Evolutionary conservation across 768 basidiomycete species (phyloP).

Genomic region (Tulasnella sp.): DNA sequence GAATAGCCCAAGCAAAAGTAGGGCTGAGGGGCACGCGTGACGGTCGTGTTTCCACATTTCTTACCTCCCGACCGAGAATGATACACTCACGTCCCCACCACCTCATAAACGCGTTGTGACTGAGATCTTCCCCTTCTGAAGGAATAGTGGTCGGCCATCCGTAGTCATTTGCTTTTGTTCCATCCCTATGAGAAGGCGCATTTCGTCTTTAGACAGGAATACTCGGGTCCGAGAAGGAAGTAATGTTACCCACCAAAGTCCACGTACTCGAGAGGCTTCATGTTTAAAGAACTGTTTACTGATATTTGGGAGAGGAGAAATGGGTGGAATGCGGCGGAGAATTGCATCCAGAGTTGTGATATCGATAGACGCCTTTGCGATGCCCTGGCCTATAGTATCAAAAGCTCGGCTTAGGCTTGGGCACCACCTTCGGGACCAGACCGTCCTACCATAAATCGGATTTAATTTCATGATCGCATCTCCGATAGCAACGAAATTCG

Average conservation of each 20-base stretch:
- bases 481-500: constrained; percentile 17
- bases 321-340: background rate
- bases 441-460: constrained; percentile 14
- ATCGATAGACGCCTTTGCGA: constrained; percentile 1
- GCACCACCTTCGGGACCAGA: background rate
- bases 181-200: background rate
- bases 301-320: background rate
- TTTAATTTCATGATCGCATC: constrained; percentile 22
- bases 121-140: background rate
- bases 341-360: constrained; percentile 7
- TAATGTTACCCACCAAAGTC: background rate
- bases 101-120: background rate
- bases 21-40: too few species aligned
- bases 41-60: too few species aligned
- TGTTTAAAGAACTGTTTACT: background rate
- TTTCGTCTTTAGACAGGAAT: too few species aligned
- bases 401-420: background rate
- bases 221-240: background rate
- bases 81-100: background rate
- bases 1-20: too few species aligned
- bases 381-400: constrained; percentile 21
- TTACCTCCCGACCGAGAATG: constrained; percentile 1
- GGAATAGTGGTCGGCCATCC: background rate
- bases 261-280: background rate
- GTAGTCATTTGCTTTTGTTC: constrained; percentile 18